Percentiles rank a stretch among this genome's conserved stretches.
phyloP scores from a whole-genome alignment of 805 yeast species.

The Yamadazyma endophytica region DNA sequence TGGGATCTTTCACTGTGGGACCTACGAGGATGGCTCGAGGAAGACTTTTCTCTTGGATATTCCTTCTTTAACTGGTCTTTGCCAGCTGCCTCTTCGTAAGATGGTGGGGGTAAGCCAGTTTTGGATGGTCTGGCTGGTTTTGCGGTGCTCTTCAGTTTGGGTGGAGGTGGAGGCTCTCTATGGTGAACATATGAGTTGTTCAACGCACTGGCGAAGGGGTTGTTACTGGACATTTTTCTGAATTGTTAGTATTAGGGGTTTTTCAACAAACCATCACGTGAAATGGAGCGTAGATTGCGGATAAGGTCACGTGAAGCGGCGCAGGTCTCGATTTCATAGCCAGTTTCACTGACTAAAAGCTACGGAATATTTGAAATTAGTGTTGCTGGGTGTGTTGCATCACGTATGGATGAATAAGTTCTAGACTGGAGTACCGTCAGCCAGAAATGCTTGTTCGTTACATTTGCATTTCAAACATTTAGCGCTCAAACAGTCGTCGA shows the following conservation, averaged over 20 bases:
- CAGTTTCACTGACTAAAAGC: too few relatives aligned
- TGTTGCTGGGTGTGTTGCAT: too few relatives aligned
- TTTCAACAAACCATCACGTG: conserved; percentile 7
- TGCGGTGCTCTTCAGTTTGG: conserved; percentile 10
- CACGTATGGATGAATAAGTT: too few relatives aligned
- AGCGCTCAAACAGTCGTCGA: too few relatives aligned
- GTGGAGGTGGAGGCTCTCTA: conserved; percentile 33
- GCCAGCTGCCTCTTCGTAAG: conserved; percentile 70
- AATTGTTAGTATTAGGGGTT: conserved; percentile 12
- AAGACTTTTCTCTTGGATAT: conserved; percentile 52
- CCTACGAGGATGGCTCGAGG: conserved; percentile 14
- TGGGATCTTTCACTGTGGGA: conserved; percentile 11
- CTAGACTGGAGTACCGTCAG: too few relatives aligned
- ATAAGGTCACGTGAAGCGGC: conserved; percentile 8
- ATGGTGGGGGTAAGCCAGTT: conserved; percentile 48
- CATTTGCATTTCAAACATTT: too few relatives aligned
- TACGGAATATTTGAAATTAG: too few relatives aligned
- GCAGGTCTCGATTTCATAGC: too few relatives aligned
- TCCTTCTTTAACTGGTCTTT: conserved; percentile 35
- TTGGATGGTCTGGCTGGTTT: conserved; percentile 30
- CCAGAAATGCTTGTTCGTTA: too few relatives aligned
- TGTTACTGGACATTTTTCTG: conserved; percentile 42
- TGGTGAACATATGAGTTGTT: conserved; percentile 33
- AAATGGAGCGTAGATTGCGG: too few relatives aligned
- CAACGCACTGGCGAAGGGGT: conserved; percentile 51